Base-by-base conservation (phyloP, 1,284 basidiomycete species). In the Malassezia dermatis region DNA sequence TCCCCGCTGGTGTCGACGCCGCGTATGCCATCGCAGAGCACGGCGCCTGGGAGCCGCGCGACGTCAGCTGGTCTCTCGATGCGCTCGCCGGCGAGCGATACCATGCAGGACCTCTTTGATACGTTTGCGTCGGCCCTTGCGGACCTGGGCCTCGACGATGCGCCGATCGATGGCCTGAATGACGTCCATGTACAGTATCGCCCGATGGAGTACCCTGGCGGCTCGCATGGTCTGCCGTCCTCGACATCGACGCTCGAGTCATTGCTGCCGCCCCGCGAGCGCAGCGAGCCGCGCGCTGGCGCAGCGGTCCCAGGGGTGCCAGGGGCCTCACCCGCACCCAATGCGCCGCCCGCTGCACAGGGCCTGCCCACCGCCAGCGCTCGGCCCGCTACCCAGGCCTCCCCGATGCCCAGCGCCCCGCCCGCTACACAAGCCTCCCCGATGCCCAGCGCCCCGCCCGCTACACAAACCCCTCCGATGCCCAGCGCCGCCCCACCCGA, bases 101-200 rank as follows among this genome's bases (percentile, higher is more conserved):
- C 46, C 34, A 31, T 56, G 48, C 48, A 56, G 19, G 54, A 44
- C 26, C 39, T 57, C 19, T 42, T 51, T 19, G 55, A 57, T 26
- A 48, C 55, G 21, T 57, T 57, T 44, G 55, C 49, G 15, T 40
- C 44, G 17, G 55, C 55, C 2, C 23, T 57, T 8, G 44, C 50
- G 19, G 55, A 57, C 35, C 45, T 57, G n/a, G 55, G 55, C 31
- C 35, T 57, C 7, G 50, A 57, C 19, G 43, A 40, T 11, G 24
- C 41, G 43, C 55, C 55, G 7, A 28, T 57, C 6, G 10, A 24
- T 8, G 55, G 49, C 17, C 23, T 57, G 12, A 30, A 23, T 2
- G 32, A 51, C 13, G 37, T 57, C 3, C 7, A 37, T 24, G 55
- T 57, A 19, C 23, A 37, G 31, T 57, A 57, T 45, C 55, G 41